Percentiles rank a stretch among this genome's conserved stretches.
Conservation (phyloP, 2,329 filamentous ascomycete species). For the Rugonectria rugulosa region DNA sequence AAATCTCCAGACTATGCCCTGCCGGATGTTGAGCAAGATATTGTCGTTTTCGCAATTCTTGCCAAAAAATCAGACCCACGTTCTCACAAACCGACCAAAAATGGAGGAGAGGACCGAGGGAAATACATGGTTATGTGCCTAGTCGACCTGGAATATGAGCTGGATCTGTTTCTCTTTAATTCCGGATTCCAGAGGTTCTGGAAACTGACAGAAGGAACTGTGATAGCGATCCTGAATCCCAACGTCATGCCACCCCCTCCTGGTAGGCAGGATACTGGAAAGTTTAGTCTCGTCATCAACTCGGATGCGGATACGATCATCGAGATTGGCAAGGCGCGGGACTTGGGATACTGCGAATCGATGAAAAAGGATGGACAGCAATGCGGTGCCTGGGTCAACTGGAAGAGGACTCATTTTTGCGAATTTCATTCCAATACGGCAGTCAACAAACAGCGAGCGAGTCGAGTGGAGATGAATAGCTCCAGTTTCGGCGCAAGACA, state of each 20-base stretch:
- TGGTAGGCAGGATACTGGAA: conserved; percentile 77
- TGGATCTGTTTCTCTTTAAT: conserved; percentile 93
- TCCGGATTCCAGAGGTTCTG: conserved; percentile 91
- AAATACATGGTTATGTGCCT: conserved; percentile 95
- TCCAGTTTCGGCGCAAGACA: conserved; percentile 58
- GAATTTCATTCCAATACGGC: conserved; percentile 90
- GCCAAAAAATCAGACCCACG: conserved; percentile 87
- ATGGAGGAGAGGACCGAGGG: conserved; percentile 64
- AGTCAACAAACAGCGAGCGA: conserved; percentile 70
- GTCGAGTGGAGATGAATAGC: conserved; percentile 81
- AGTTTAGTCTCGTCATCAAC: conserved; percentile 85
- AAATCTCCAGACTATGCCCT: conserved; percentile 84
- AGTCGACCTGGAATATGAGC: conserved; percentile 86
- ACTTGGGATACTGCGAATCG: conserved; percentile 88
- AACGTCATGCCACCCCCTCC: conserved; percentile 86
- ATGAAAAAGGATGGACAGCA: conserved; percentile 83
- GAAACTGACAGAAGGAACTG: conserved; percentile 90
- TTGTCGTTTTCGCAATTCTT: conserved; percentile 87
- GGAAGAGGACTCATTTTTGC: conserved; percentile 86
- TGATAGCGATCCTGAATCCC: conserved; percentile 92
- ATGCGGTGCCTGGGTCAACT: conserved; percentile 88
- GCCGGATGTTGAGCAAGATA: conserved; percentile 84
- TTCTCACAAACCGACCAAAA: conserved; percentile 58
- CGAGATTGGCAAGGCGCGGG: conserved; percentile 84
- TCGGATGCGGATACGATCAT: conserved; percentile 89